Evolutionary conservation across 495 filamentous ascomycete species (phyloP), one percentile per base, ranked within the genome.

Genomic region (Penicillium parvum): DNA sequence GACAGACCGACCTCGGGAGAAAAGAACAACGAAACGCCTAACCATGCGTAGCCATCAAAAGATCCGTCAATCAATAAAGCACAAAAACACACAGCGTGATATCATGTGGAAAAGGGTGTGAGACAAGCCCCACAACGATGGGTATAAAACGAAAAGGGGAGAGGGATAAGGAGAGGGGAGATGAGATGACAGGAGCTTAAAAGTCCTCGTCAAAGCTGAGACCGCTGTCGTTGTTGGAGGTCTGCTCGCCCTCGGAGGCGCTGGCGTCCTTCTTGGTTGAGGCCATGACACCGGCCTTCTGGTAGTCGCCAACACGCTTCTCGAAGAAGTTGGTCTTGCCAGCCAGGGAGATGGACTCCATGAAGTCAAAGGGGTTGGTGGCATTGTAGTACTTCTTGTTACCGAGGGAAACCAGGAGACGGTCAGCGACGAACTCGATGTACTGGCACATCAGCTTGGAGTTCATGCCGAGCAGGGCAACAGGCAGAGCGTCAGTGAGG

Each of bases 251-350:
- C 47, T 84, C 76, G 33, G 50, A n/a, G 20, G 29, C 50, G 36
- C 72, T 74, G 14, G 78, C 69, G 3, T 73, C 72, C 81, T 96
- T 92, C 69, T 89, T 87, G 60, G 86, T 88, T 72, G 84, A 86
- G 50, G 82, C 84, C 89, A 98, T 97, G 59, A 98, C 92, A 71
- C 94, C 92, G 33, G 94, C 90, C 77, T 98, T 98, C 72, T 98
- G 92, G 79, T 98, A 98, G 63, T 98, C 92, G 68, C 86, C 94
- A 28, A 98, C 92, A 47, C 92, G 86, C 86, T 98, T 98, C 83
- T 98, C 92, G 68, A 98, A 98, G 86, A 98, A 98, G 78, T 98
- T 98, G 66, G 92, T 98, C 84, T 98, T 98, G 69, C 92, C 92
- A 19, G 90, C 87, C 21, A 98, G 77, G 7, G 92, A 97, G 72